Percentiles rank a stretch among this genome's conserved stretches.
These are phyloP conservation scores for Elsinoe australis DNA, from an alignment of 2,329 filamentous ascomycete genomes.

Conservation along the genomic window DNA sequence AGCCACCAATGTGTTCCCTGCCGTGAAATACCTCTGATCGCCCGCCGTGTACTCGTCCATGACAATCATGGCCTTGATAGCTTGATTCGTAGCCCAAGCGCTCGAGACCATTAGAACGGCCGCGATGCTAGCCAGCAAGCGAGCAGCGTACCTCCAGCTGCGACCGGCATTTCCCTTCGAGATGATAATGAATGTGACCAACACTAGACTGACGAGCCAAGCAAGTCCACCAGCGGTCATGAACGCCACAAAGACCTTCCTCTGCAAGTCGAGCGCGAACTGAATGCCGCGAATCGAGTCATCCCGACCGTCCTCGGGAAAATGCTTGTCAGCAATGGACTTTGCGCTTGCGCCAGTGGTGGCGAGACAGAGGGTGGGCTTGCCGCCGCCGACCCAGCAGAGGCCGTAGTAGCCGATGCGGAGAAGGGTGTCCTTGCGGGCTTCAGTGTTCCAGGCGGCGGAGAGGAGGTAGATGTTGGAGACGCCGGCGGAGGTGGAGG, in stretches of 20 bases:
- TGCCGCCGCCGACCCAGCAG: constrained; percentile 11
- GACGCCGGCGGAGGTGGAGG: constrained; percentile 5
- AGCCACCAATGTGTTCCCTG: constrained; percentile 16
- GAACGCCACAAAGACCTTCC: constrained; percentile 20
- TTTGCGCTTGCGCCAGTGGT: constrained; percentile 17
- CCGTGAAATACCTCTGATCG: neutral
- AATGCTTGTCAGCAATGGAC: constrained; percentile 10
- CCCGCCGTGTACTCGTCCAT: neutral
- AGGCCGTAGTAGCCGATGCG: constrained; percentile 20
- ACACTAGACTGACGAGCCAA: constrained; percentile 18
- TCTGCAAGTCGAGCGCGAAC: constrained; percentile 16
- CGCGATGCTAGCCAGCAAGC: constrained; percentile 6
- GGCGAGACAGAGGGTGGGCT: neutral
- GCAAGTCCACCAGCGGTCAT: constrained; percentile 20
- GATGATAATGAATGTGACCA: constrained; percentile 19
- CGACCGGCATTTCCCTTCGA: constrained; percentile 14
- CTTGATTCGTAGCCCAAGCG: constrained; percentile 19
- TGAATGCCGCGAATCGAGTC: constrained; percentile 14
- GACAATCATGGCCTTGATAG: constrained; percentile 16
- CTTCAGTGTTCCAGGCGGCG: constrained; percentile 10
- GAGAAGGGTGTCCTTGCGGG: constrained; percentile 7
- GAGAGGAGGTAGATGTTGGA: constrained; percentile 18
- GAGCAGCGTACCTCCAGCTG: constrained; percentile 7
- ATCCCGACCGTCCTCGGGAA: neutral
- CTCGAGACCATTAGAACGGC: constrained; percentile 20